A percentile compares a stretch with the other conserved stretches of the same genome.
Evolutionary conservation across 2,329 filamentous ascomycete genomes (phyloP).

Genomic region (Fusarium nurragi): DNA sequence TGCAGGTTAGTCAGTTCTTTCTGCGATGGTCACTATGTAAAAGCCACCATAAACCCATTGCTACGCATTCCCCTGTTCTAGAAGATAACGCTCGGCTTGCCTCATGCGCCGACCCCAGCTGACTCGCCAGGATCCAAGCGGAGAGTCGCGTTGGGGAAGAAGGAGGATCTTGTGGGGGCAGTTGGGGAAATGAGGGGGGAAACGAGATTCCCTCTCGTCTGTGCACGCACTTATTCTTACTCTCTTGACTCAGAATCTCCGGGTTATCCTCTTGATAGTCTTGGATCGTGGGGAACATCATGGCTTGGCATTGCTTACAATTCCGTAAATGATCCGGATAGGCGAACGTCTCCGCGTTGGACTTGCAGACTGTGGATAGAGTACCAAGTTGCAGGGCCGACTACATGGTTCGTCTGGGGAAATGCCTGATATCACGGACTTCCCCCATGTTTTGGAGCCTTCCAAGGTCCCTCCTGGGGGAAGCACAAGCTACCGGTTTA

Average conservation of each 20-base stretch:
- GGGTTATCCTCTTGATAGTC: slow-evolving; percentile 25
- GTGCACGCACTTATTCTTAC: slow-evolving; percentile 8
- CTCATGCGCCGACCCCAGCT: neutral
- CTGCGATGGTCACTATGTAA: neutral
- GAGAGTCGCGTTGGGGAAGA: slow-evolving; percentile 11
- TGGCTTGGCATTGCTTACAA: slow-evolving; percentile 15
- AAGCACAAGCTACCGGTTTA: neutral
- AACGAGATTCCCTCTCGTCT: neutral
- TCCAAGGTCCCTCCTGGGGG: slow-evolving; percentile 8
- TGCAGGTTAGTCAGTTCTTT: too few species aligned
- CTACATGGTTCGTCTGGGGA: slow-evolving; percentile 7
- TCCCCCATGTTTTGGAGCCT: slow-evolving; percentile 13
- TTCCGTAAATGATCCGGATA: neutral
- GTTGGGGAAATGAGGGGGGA: slow-evolving; percentile 35
- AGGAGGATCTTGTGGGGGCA: slow-evolving; percentile 18
- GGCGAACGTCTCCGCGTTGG: neutral
- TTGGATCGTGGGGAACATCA: slow-evolving; percentile 13
- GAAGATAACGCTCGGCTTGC: slow-evolving; percentile 3
- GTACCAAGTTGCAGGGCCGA: neutral
- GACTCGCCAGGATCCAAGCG: slow-evolving; percentile 5
- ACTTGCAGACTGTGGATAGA: too few species aligned
- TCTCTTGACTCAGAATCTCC: slow-evolving; percentile 13
- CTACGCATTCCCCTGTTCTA: slow-evolving; percentile 9
- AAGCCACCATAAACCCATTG: neutral
- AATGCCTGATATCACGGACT: slow-evolving; percentile 19